phyloP scores from a whole-genome alignment of 805 yeast genomes.

The Ogataea minuta region DNA sequence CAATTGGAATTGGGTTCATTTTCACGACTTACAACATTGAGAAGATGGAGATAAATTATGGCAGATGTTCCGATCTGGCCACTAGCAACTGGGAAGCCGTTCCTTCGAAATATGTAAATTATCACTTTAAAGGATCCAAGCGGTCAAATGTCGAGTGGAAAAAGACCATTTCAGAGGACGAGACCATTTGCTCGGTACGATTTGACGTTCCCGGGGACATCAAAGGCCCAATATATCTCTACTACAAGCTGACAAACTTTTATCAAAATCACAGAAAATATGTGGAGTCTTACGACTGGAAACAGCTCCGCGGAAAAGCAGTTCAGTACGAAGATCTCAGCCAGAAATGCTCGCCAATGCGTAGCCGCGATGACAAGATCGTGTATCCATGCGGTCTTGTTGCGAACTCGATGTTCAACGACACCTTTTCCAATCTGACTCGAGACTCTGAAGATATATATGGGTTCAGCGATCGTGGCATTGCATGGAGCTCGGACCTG shows the following conservation, averaged over 20 bases:
- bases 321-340: constrained; percentile 50
- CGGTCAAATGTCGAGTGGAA: constrained; percentile 54
- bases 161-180: constrained; percentile 35
- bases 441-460: constrained; percentile 36
- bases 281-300: constrained; percentile 78
- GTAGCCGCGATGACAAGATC: constrained; percentile 37
- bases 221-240: constrained; percentile 68
- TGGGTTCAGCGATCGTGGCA: constrained; percentile 51
- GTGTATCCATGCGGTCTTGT: constrained; percentile 93
- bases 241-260: constrained; percentile 85
- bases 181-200: constrained; percentile 58
- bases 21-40: constrained; percentile 79
- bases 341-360: constrained; percentile 53
- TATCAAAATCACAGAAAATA: constrained; percentile 94
- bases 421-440: constrained; percentile 56
- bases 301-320: constrained; percentile 78
- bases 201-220: constrained; percentile 73
- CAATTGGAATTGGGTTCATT: constrained; percentile 83
- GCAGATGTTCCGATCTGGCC: constrained; percentile 54
- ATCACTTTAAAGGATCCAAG: constrained; percentile 56
- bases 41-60: constrained; percentile 70
- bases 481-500: constrained; percentile 84
- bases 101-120: constrained; percentile 55
- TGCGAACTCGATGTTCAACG: constrained; percentile 91
- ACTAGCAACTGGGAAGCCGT: constrained; percentile 43